These are phyloP conservation scores for Diaporthe batatas DNA, from an alignment of 2,329 filamentous ascomycete species.

Conservation along the genomic window DNA sequence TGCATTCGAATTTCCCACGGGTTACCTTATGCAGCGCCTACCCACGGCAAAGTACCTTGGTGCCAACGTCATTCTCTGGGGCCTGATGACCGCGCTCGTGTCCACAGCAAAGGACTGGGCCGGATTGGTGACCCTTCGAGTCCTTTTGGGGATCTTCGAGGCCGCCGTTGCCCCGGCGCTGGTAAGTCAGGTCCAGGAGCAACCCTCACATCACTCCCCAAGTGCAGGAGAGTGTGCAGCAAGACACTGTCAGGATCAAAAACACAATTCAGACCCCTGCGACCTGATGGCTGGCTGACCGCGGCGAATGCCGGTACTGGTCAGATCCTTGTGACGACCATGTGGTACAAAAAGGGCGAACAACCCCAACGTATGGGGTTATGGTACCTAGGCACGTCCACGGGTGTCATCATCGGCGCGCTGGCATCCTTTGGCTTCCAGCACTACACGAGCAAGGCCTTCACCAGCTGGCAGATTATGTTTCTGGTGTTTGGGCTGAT, in stretches of 20 bases:
- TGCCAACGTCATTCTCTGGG: constrained; percentile 59
- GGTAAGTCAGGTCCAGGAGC: constrained; percentile 11
- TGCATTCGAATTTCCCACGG: constrained; percentile 52
- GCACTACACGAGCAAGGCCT: constrained; percentile 44
- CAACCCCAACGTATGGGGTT: constrained; percentile 50
- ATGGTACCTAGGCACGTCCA: constrained; percentile 47
- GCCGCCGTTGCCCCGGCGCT: constrained; percentile 66
- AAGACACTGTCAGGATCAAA: not conserved
- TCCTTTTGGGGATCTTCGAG: constrained; percentile 67
- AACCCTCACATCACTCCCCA: too few relatives aligned
- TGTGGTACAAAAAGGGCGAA: constrained; percentile 54
- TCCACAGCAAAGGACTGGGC: constrained; percentile 64
- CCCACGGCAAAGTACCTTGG: constrained; percentile 67
- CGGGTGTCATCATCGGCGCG: constrained; percentile 49
- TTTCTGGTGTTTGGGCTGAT: constrained; percentile 41
- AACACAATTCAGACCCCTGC: too few relatives aligned
- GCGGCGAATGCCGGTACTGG: not conserved
- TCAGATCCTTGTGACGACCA: constrained; percentile 42
- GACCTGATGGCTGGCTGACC: not conserved
- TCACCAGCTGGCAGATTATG: constrained; percentile 45
- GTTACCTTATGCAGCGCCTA: constrained; percentile 65
- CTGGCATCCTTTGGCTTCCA: constrained; percentile 50
- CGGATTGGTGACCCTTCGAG: constrained; percentile 61
- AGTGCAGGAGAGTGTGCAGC: too few relatives aligned
- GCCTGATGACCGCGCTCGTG: constrained; percentile 60